Conservation (phyloP, 305 asterid species). For the Nicotiana rustica region DNA sequence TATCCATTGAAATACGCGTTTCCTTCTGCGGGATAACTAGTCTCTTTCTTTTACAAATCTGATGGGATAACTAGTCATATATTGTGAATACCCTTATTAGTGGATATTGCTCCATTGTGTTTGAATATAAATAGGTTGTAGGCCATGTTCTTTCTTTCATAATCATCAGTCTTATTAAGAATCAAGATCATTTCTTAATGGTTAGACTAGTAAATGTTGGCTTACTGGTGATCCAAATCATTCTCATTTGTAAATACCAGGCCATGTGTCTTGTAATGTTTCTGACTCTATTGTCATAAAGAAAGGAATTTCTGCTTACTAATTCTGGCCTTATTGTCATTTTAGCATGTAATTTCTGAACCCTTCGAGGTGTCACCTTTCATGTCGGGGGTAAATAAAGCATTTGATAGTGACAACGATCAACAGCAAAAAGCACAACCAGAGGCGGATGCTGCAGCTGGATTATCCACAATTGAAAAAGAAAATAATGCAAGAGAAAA, state of each 20-base stretch:
- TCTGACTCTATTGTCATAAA: background rate
- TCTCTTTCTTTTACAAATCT: background rate
- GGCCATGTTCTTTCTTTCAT: background rate
- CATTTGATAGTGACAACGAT: conserved; percentile 66
- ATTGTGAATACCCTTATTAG: conserved; percentile 18
- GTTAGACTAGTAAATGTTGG: background rate
- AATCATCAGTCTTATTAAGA: conserved; percentile 1
- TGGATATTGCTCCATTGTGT: background rate
- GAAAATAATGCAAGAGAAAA: conserved; percentile 82
- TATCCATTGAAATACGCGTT: background rate
- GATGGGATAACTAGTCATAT: background rate
- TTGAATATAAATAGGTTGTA: background rate
- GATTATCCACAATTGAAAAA: conserved; percentile 70
- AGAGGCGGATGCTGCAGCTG: conserved; percentile 73
- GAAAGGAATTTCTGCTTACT: conserved; percentile 15
- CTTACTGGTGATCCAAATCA: background rate
- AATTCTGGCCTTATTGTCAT: conserved; percentile 18
- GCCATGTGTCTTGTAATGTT: background rate
- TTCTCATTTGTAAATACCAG: background rate
- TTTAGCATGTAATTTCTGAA: conserved; percentile 27
- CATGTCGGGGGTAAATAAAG: conserved; percentile 47
- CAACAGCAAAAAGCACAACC: conserved; percentile 54
- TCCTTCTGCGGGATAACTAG: conserved; percentile 9
- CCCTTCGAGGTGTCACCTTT: conserved; percentile 33
- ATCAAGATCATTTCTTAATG: background rate